Evolutionary conservation across 208 protist genomes (phyloP), one percentile per base, ranked within the genome.

Genomic region (Crithidia fasciculata): DNA sequence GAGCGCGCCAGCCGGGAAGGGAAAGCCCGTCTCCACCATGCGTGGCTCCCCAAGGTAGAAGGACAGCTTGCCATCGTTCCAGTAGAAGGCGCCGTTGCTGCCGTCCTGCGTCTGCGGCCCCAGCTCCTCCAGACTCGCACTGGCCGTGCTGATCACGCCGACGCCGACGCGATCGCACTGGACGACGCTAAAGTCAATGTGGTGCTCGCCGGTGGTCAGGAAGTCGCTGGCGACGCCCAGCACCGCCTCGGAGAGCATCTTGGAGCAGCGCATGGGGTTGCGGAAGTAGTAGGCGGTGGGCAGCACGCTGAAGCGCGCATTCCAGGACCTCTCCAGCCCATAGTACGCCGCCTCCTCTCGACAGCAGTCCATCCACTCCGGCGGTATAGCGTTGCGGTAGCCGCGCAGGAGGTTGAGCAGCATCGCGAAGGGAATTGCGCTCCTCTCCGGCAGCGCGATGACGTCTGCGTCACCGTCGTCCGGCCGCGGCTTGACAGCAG

Each of bases 371-470:
- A 74, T 74, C 72, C 77, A 86, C 7, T 40, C 79, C 15, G 65
- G 72, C 39, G 85, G 80, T 9, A 92, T 75, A 0, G 85, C 76
- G 49, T 80, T 64, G 8, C 49, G 58, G 76, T 92, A 92, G 2
- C 88, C 88, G n/a, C 88, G 84, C 45, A 92, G 58, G 3, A 92
- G 53, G 52, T 92, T 92, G 41, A 92, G 71, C 44, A 92, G 73
- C 73, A 83, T 82, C 12, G 60, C 77, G 50, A 92, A 90, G 28
- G 86, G 57, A 5, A 28, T 50, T 4, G 88, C 63, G 52, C 81
- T 80, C 39, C 56, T 71, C 9, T 71, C 68, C 15, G 85, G 83
- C 15, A 91, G 67, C 5, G 61, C 65, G 55, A 91, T 77, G 40
- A 65, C 67, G 16, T 62, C 39, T n/a, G 57, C 39, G 2, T 16